phyloP scores from a whole-genome alignment of 768 basidiomycete species.

The Suillus subaureus region DNA sequence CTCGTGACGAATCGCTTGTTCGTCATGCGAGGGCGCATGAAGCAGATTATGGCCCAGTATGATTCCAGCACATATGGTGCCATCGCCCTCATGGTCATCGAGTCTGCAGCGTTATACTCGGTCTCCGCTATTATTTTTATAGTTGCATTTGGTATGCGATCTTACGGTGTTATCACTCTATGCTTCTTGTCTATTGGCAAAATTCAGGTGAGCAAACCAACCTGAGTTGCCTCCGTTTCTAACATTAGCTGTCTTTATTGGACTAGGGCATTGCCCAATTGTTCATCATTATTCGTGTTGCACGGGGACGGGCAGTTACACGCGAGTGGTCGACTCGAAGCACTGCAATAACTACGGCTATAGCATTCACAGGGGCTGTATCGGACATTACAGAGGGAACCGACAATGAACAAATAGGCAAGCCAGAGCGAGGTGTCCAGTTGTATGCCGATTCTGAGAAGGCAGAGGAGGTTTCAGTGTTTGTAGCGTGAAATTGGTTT shows the following conservation, averaged over 20 bases:
- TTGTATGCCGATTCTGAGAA: not conserved
- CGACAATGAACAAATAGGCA: not conserved
- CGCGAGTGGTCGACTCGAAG: not conserved
- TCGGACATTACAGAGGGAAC: not conserved
- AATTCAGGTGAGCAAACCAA: not conserved
- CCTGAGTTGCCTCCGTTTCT: not conserved
- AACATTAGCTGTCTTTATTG: not conserved
- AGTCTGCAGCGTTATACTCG: slow-evolving; percentile 36
- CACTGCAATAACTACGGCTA: not conserved
- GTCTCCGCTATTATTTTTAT: slow-evolving; percentile 33
- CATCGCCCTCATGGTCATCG: slow-evolving; percentile 36
- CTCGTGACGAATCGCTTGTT: slow-evolving; percentile 33
- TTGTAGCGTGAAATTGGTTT: not conserved
- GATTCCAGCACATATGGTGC: slow-evolving; percentile 26
- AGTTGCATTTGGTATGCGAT: slow-evolving; percentile 29
- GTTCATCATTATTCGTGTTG: slow-evolving; percentile 39
- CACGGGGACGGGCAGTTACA: slow-evolving; percentile 27
- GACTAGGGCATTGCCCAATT: slow-evolving; percentile 35
- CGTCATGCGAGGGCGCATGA: slow-evolving; percentile 19
- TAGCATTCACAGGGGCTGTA: not conserved
- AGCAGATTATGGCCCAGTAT: slow-evolving; percentile 15
- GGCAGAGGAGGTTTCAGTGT: not conserved
- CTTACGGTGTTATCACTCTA: slow-evolving; percentile 1
- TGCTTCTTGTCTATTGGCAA: not conserved
- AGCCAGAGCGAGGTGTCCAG: not conserved